Evolutionary conservation across 179 eudicot species (phyloP), one percentile per base, ranked within the genome.

Genomic region (Amaranthus tricolor): DNA sequence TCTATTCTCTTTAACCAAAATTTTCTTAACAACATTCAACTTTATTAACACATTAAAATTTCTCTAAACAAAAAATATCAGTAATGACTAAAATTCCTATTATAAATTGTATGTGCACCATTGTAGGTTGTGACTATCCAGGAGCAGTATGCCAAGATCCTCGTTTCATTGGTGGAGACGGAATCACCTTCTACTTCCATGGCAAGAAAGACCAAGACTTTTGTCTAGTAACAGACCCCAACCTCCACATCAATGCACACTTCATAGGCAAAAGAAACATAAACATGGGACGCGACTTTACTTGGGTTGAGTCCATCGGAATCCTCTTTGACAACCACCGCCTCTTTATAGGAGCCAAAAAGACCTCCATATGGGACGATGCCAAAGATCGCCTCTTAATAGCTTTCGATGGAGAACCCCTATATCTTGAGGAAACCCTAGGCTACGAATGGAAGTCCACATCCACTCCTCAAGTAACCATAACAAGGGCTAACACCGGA

Each of bases 101-200:
- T 31, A 31, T 31, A 31, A 31, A 31, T 31, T 31, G 2, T 50
- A 19, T 54, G 17, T 48, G 57, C n/a, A 31, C 31, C 43, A 48
- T 11, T 76, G 54, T 76, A 91, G 94, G 76, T 70, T 89, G 92
- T 81, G 85, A 89, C 68, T 80, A 77, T 68, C 92, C 92, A 2
- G 94, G 97, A 50, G 94, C 94, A 67, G 87, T 91, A 15, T 91
- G 96, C 72, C 88, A 89, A 76, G 96, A 91, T 65, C 96, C 91
- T 21, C 76, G 87, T 40, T 91, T 91, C 84, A 67, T 91, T 3
- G 94, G 90, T 13, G 94, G 80, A 9, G 94, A 91, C 48, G 94
- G 92, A 5, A 77, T 86, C 43, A 85, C 89, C 44, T 91, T 88
- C 84, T 91, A 88, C 84, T 91, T 91, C 89, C 94, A 91, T 11